Percentiles rank a stretch among this genome's conserved stretches.
phyloP scores from a whole-genome alignment of 306 rosid genomes.

The Prunus campanulata region DNA sequence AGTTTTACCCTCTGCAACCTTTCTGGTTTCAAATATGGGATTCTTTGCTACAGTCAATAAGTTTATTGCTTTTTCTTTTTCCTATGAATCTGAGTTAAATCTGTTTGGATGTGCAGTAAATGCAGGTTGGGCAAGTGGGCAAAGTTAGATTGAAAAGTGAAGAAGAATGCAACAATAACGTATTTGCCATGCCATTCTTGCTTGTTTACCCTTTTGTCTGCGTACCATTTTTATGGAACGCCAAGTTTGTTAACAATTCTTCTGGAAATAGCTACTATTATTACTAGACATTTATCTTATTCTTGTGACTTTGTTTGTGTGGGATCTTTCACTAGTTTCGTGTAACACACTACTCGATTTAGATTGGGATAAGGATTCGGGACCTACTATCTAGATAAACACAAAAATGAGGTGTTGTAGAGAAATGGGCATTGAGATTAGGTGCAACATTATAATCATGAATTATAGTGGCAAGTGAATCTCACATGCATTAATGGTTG shows the following conservation, averaged over 20 bases:
- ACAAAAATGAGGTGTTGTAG: too few species aligned
- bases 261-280: not conserved
- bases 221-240: not conserved
- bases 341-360: not conserved
- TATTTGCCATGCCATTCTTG: too few species aligned
- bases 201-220: not conserved
- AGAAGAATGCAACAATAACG: not conserved
- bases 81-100: not conserved
- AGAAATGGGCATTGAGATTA: not conserved
- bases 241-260: not conserved
- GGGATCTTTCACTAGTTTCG: not conserved
- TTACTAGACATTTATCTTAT: not conserved
- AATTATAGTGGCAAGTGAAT: too few species aligned
- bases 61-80: not conserved
- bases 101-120: constrained; percentile 1
- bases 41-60: not conserved
- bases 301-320: not conserved
- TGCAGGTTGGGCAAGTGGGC: constrained; percentile 3
- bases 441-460: not conserved
- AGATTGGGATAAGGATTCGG: not conserved
- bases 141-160: constrained; percentile 1
- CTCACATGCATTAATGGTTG: too few species aligned
- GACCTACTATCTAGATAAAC: not conserved
- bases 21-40: not conserved
- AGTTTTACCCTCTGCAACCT: not conserved